These are phyloP conservation scores for Kluyveromyces lactis DNA, from an alignment of 805 yeast species.

Conservation along the genomic window DNA sequence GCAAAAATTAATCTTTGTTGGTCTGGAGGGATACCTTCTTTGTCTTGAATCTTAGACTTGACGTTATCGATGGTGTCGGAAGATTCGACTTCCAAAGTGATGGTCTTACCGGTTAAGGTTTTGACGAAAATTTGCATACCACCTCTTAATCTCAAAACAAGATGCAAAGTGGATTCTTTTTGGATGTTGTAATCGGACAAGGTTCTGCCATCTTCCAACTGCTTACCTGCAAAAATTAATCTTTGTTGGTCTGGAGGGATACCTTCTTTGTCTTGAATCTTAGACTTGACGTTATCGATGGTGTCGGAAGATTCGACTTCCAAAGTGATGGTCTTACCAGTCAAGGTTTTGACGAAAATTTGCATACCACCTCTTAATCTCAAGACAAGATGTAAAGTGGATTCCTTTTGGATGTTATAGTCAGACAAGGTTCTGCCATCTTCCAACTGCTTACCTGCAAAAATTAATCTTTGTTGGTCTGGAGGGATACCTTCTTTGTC, in stretches of 20 bases:
- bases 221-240: conserved; percentile 64
- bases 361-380: conserved; percentile 81
- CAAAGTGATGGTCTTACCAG: conserved; percentile 92
- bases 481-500: conserved; percentile 68
- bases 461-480: conserved; percentile 60
- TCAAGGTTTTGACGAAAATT: conserved; percentile 83
- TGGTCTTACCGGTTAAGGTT: conserved; percentile 93
- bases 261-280: conserved; percentile 64
- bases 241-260: conserved; percentile 67
- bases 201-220: conserved; percentile 64
- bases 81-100: conserved; percentile 88
- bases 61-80: conserved; percentile 91
- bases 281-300: conserved; percentile 81
- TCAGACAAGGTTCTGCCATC: conserved; percentile 66
- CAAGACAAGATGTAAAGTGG: conserved; percentile 62
- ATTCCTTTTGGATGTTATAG: conserved; percentile 65
- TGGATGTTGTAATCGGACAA: conserved; percentile 64
- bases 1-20: conserved; percentile 64
- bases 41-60: conserved; percentile 66
- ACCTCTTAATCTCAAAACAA: conserved; percentile 70
- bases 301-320: conserved; percentile 94
- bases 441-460: conserved; percentile 65
- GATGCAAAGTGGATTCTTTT: conserved; percentile 61
- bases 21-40: conserved; percentile 66
- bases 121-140: conserved; percentile 85